Evolutionary conservation across 2,329 filamentous ascomycete species (phyloP), one percentile per base, ranked within the genome.

Genomic region (Fusarium clavum): DNA sequence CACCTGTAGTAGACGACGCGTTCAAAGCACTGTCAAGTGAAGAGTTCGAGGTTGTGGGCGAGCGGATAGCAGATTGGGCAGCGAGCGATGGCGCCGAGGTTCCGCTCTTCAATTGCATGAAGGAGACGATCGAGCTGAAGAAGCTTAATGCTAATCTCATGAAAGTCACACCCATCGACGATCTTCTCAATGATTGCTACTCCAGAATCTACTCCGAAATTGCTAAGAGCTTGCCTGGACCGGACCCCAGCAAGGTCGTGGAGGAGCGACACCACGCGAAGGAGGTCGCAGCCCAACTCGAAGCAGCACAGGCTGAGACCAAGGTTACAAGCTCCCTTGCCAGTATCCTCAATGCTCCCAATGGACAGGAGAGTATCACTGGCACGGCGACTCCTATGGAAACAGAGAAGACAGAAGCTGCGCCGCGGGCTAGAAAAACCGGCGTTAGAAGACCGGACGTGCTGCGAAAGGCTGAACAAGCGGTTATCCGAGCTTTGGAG

Each of bases 141-240:
- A 89, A 89, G 77, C 87, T 98, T 46, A 99, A 99, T 77, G 91
- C 91, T 43, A 92, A 91, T 48, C 85, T 97, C 10, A 96, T 97
- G 87, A 98, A 97, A 79, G 88, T 91, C 1, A 88, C 90, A 0
- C 86, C 91, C 12, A 95, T 98, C 46, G 96, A 99, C 75, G 96
- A 99, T 76, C 86, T 98, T n/a, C 92, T 98, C 70, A 92, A 91
- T 24, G 96, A 99, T 79, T 90, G 92, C 51, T 99, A 97, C 79
- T 92, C 93, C 2, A 86, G 89, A 51, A 83, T 97, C 18, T 96
- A 93, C 77, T 85, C 86, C 20, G 87, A 91, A 30, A 82, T 94
- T 51, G 89, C 89, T 3, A 87, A 87, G 44, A 84, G 83, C 6
- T 80, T 94, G 4, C 86, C 87, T 0, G 83, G 83, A 29, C 77